A percentile compares a stretch with the other conserved stretches of the same genome.
Evolutionary conservation across 768 basidiomycete species (phyloP).

Genomic region (Asterophora lycoperdoides): DNA sequence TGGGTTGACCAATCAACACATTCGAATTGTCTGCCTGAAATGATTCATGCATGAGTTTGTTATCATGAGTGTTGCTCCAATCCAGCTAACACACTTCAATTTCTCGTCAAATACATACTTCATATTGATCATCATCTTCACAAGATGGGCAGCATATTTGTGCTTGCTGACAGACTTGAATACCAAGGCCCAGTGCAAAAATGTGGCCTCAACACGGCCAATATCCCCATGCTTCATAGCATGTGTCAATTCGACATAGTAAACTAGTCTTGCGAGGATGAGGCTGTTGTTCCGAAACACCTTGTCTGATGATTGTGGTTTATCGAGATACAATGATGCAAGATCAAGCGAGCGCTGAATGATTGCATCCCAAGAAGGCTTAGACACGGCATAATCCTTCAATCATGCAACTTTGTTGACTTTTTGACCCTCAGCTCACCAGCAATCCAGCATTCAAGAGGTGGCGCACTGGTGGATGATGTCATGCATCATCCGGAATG

Average conservation of each 20-base stretch:
- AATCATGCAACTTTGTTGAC: conserved; percentile 9
- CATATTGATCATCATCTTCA: conserved; percentile 19
- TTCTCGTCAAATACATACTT: conserved; percentile 14
- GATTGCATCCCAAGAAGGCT: conserved; percentile 20
- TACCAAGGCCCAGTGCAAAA: conserved; percentile 25
- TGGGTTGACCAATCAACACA: conserved; percentile 12
- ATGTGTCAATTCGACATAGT: conserved; percentile 28
- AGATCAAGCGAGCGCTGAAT: conserved; percentile 11
- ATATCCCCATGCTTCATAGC: conserved; percentile 29
- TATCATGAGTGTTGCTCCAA: no score
- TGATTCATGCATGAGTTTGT: no score
- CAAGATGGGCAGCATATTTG: conserved; percentile 22
- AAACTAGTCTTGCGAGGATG: background rate
- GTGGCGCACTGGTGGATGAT: conserved; percentile 19
- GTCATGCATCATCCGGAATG: conserved; percentile 27
- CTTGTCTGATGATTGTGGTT: no score
- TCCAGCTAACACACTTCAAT: conserved; percentile 9
- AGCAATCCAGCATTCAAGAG: conserved; percentile 16
- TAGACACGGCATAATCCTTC: conserved; percentile 16
- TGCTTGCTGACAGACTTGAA: conserved; percentile 29
- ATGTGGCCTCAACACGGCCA: conserved; percentile 24
- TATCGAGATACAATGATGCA: conserved; percentile 11
- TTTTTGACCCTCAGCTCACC: conserved; percentile 21
- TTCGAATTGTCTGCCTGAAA: conserved; percentile 1
- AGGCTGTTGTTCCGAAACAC: no score